Conservation (phyloP, 2,329 filamentous ascomycete species). For the Hypoxylon sp. region DNA sequence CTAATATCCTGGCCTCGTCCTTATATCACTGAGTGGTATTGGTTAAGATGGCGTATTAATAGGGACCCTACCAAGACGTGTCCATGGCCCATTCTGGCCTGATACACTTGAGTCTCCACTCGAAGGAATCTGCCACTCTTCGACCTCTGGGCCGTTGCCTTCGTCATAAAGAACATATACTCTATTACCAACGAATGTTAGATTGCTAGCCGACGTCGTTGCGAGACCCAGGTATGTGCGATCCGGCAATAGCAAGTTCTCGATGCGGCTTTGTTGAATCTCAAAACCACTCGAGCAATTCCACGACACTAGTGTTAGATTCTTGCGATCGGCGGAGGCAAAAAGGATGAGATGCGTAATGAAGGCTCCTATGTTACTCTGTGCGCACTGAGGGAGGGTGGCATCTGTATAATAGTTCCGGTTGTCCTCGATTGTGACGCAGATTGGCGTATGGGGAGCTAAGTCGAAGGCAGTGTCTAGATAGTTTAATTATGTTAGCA, state of each 20-base stretch:
- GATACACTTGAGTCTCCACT: no score
- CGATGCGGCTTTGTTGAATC: background rate
- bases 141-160: background rate
- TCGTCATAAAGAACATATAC: slow-evolving; percentile 3
- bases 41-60: no score
- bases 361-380: background rate
- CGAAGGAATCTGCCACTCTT: background rate
- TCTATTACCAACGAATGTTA: background rate
- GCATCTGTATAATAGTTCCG: background rate
- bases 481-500: background rate
- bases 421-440: background rate
- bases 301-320: background rate
- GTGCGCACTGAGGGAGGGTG: background rate
- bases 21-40: no score
- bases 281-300: background rate
- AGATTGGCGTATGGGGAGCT: background rate
- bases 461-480: background rate
- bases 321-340: background rate
- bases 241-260: background rate
- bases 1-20: no score
- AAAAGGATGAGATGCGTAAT: background rate
- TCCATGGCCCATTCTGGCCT: no score
- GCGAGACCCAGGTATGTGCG: background rate
- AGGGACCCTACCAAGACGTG: no score
- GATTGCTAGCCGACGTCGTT: background rate